phyloP scores from a whole-genome alignment of 345 rosid species.

The Pseudoturritis turrita region DNA sequence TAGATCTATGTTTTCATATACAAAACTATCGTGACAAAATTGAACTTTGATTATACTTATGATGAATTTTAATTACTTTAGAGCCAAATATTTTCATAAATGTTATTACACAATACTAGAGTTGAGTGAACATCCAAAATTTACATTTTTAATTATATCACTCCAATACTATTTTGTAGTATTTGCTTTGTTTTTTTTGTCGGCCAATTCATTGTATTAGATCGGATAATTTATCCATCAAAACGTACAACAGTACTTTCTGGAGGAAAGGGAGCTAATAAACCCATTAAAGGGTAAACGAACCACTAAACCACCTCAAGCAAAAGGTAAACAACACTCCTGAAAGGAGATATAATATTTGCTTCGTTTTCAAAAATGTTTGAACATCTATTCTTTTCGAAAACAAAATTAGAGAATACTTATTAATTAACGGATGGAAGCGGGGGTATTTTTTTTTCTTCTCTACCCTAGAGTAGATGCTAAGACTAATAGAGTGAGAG shows the following conservation, averaged over 20 bases:
- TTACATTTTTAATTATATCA: background rate
- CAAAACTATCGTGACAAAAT: too few species aligned
- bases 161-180: background rate
- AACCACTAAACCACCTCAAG: too few species aligned
- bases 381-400: background rate
- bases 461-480: conserved; percentile 9
- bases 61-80: background rate
- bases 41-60: background rate
- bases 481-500: background rate
- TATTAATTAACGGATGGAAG: background rate
- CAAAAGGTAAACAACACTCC: too few species aligned
- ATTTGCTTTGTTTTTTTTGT: background rate
- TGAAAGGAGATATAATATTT: background rate
- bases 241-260: too few species aligned
- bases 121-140: background rate
- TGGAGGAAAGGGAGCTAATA: too few species aligned
- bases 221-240: too few species aligned
- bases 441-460: background rate
- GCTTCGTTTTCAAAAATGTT: background rate
- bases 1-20: too few species aligned
- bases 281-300: too few species aligned
- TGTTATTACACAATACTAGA: background rate
- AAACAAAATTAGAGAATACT: background rate
- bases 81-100: background rate
- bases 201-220: too few species aligned